These are phyloP conservation scores for Sphaerostilbella broomeana DNA, from an alignment of 2,329 filamentous ascomycete genomes.

Conservation along the genomic window DNA sequence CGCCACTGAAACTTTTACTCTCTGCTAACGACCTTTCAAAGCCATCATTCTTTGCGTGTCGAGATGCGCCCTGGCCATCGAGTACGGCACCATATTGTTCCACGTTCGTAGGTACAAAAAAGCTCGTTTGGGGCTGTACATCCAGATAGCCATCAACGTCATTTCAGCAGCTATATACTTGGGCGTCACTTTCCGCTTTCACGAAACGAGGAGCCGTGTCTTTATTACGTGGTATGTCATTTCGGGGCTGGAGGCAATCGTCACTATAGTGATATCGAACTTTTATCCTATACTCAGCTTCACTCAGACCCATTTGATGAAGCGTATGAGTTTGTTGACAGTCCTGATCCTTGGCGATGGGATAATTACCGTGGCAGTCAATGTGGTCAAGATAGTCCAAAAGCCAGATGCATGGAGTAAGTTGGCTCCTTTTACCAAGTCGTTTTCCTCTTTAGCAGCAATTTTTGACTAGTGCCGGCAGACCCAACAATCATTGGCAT, in stretches of 20 bases:
- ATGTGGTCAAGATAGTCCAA: slow-evolving; percentile 45
- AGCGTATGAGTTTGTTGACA: slow-evolving; percentile 57
- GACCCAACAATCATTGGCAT: slow-evolving; percentile 33
- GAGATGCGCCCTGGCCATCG: slow-evolving; percentile 44
- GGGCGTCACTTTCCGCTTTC: slow-evolving; percentile 35
- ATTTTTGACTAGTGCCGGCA: too few species aligned
- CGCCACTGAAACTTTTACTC: neutral
- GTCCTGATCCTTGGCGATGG: slow-evolving; percentile 62
- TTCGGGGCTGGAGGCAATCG: slow-evolving; percentile 44
- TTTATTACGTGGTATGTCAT: slow-evolving; percentile 47
- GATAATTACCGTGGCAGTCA: slow-evolving; percentile 49
- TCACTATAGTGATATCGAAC: slow-evolving; percentile 47
- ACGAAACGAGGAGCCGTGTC: slow-evolving; percentile 26
- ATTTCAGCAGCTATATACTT: slow-evolving; percentile 33
- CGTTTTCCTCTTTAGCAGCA: too few species aligned
- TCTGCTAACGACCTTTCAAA: slow-evolving; percentile 5
- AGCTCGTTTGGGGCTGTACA: slow-evolving; percentile 28
- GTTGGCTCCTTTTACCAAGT: too few species aligned
- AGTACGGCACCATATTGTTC: slow-evolving; percentile 44
- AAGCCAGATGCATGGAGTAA: slow-evolving; percentile 35
- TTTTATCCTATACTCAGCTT: slow-evolving; percentile 52
- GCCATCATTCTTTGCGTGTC: slow-evolving; percentile 45
- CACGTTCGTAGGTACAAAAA: slow-evolving; percentile 36
- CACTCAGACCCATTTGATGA: slow-evolving; percentile 55
- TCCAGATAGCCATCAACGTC: slow-evolving; percentile 32